A percentile compares a stretch with the other conserved stretches of the same genome.
Conservation (phyloP, 2,329 filamentous ascomycete genomes). For the Teratosphaeria nubilosa region DNA sequence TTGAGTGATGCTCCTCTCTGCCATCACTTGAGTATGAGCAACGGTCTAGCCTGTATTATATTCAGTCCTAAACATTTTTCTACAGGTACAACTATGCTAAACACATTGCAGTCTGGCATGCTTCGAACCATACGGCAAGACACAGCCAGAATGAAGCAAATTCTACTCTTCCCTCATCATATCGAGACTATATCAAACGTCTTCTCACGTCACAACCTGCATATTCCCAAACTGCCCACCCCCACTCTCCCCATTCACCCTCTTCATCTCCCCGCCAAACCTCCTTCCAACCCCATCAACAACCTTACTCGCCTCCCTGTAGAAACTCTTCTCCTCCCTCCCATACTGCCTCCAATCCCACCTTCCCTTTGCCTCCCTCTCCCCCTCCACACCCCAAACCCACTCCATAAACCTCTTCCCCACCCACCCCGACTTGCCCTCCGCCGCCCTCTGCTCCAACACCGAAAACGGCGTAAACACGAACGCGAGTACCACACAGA, state of each 20-base stretch:
- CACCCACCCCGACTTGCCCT: background rate
- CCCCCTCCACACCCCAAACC: background rate
- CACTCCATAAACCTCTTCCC: background rate
- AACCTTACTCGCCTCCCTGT: background rate
- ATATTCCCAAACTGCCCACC: slow-evolving; percentile 10
- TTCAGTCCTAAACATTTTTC: too few species aligned
- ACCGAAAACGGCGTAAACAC: slow-evolving; percentile 15
- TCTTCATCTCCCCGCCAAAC: background rate
- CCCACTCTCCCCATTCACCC: background rate
- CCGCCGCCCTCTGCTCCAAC: slow-evolving; percentile 33
- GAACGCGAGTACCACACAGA: slow-evolving; percentile 45
- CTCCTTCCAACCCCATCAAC: background rate
- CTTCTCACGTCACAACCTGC: slow-evolving; percentile 8
- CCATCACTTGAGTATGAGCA: too few species aligned
- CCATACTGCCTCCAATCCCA: background rate
- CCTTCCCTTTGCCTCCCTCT: background rate
- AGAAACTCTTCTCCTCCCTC: slow-evolving; percentile 3
- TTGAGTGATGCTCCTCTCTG: too few species aligned
- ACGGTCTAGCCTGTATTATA: too few species aligned
- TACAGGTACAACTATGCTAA: too few species aligned
- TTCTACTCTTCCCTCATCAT: too few species aligned
- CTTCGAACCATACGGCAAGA: too few species aligned
- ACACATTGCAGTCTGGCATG: too few species aligned
- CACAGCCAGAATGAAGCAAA: too few species aligned
- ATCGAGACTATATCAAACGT: too few species aligned